Evolutionary conservation across 805 yeast species (phyloP).

Genomic region (Suhomyces tanzawaensis): DNA sequence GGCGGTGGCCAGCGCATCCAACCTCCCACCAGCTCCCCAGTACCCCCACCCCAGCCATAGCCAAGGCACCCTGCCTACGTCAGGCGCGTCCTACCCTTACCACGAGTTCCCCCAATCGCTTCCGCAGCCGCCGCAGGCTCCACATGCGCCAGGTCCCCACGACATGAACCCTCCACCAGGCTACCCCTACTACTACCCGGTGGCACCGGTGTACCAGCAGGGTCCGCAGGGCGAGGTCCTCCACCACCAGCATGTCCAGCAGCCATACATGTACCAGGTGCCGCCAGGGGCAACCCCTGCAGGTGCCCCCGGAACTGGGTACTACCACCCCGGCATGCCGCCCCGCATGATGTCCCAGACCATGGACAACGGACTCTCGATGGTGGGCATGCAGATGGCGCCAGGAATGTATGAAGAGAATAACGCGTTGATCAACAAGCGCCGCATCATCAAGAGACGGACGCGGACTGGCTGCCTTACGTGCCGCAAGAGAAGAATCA

Average conservation of each 20-base stretch:
- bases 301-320: constrained; percentile 2
- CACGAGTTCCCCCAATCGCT: constrained; percentile 3
- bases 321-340: constrained; percentile 4
- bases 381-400: constrained; percentile 8
- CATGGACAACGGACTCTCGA: constrained; percentile 2
- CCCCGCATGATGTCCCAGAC: not conserved
- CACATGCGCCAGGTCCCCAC: not conserved
- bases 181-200: constrained; percentile 5
- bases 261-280: constrained; percentile 4
- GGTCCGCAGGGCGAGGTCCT: constrained; percentile 2
- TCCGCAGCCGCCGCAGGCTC: constrained; percentile 2
- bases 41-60: constrained; percentile 1
- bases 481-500: constrained; percentile 58
- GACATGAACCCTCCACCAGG: constrained; percentile 7
- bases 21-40: constrained; percentile 4
- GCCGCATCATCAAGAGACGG: constrained; percentile 53
- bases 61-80: constrained; percentile 4
- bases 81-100: constrained; percentile 1
- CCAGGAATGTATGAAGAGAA: constrained; percentile 20
- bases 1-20: constrained; percentile 2
- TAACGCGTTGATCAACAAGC: constrained; percentile 31
- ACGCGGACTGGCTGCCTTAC: constrained; percentile 77
- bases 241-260: constrained; percentile 1
- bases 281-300: constrained; percentile 2
- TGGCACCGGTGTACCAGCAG: constrained; percentile 5